Conservation (phyloP, 345 rosid species). For the Rubroshorea leprosula region DNA sequence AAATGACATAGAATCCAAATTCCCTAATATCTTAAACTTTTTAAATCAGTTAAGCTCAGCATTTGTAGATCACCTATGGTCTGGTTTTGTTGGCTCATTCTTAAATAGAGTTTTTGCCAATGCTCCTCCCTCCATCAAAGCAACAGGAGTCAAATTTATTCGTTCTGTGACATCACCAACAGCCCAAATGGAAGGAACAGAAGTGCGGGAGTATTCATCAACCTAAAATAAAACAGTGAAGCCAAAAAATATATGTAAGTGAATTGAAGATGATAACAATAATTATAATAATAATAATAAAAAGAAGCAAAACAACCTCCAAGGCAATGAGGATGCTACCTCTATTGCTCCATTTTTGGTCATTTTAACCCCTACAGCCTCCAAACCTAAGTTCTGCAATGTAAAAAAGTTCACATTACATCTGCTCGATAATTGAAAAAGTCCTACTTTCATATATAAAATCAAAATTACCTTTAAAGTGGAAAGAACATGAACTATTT, state of each 20-base stretch:
- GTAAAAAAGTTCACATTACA: constrained; percentile 19
- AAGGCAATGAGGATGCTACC: constrained; percentile 32
- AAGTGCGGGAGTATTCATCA: constrained; percentile 76
- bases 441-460: background rate
- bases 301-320: constrained; percentile 9
- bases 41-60: constrained; percentile 6
- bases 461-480: background rate
- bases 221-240: constrained; percentile 49
- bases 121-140: constrained; percentile 98
- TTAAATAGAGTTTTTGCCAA: constrained; percentile 77
- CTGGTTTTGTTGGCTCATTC: constrained; percentile 83
- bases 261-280: too few relatives aligned
- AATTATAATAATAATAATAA: too few relatives aligned
- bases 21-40: too few relatives aligned
- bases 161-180: constrained; percentile 96
- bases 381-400: constrained; percentile 88
- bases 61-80: constrained; percentile 51
- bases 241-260: constrained; percentile 5
- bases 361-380: constrained; percentile 66
- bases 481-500: background rate
- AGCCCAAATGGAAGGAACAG: constrained; percentile 94
- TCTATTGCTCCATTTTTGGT: constrained; percentile 80
- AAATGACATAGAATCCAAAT: too few relatives aligned
- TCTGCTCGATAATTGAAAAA: constrained; percentile 9
- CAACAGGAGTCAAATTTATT: constrained; percentile 94